phyloP scores from a whole-genome alignment of 148 eudicot species.

The Dysphania ambrosioides region DNA sequence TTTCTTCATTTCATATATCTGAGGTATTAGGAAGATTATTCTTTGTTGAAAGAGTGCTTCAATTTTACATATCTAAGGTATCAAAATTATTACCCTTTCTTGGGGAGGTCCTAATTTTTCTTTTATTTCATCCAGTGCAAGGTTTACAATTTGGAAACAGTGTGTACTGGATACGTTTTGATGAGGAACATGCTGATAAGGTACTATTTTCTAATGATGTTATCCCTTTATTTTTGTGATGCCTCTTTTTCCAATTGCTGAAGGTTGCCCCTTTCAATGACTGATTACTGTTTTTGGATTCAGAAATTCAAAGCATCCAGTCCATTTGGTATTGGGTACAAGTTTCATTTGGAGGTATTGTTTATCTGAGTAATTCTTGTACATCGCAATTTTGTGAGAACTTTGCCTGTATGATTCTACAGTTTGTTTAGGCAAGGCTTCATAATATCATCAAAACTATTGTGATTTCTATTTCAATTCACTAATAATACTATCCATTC shows the following conservation, averaged over 20 bases:
- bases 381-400: not conserved
- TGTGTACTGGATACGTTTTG: constrained; percentile 90
- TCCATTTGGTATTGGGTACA: constrained; percentile 93
- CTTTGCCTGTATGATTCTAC: not conserved
- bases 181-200: constrained; percentile 74
- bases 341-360: constrained; percentile 89
- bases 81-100: not conserved
- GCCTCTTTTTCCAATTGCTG: not conserved
- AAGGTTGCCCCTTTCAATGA: constrained; percentile 7
- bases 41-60: not conserved
- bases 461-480: not conserved
- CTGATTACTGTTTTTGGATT: constrained; percentile 13
- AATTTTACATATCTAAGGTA: not conserved
- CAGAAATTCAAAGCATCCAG: constrained; percentile 90
- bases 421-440: not conserved
- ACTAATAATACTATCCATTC: not conserved
- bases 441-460: not conserved
- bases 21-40: not conserved
- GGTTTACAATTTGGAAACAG: constrained; percentile 86
- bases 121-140: constrained; percentile 55
- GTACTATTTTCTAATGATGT: constrained; percentile 29
- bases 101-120: not conserved
- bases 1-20: too few relatives aligned
- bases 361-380: not conserved
- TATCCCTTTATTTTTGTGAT: not conserved